phyloP scores from a whole-genome alignment of 2,329 filamentous ascomycete species.

The Chaetomium olivaceum region DNA sequence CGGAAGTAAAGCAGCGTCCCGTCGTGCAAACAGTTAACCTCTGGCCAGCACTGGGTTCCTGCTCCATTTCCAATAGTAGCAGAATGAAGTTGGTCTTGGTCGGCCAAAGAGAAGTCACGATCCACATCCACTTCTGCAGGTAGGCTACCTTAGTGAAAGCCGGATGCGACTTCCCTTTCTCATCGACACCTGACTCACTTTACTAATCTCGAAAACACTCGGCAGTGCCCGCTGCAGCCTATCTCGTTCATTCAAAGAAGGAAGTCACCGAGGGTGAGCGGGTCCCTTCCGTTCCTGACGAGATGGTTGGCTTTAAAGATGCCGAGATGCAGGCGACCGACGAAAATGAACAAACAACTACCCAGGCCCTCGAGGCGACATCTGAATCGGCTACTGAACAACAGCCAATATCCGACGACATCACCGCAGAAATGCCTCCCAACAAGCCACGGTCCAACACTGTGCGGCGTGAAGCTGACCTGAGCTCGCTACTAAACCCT shows the following conservation, averaged over 20 bases:
- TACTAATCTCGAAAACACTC: not conserved
- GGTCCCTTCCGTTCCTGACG: slow-evolving; percentile 14
- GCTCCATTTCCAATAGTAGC: slow-evolving; percentile 5
- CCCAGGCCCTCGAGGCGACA: not conserved
- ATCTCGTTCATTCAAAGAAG: slow-evolving; percentile 1
- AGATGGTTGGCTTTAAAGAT: slow-evolving; percentile 16
- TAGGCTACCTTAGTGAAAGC: not conserved
- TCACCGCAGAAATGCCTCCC: slow-evolving; percentile 42
- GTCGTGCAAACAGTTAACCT: slow-evolving; percentile 18
- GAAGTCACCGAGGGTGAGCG: slow-evolving; percentile 7
- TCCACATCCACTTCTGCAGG: slow-evolving; percentile 3
- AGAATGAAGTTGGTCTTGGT: slow-evolving; percentile 7
- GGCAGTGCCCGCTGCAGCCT: not conserved
- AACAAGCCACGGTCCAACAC: slow-evolving; percentile 38
- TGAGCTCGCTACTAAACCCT: slow-evolving; percentile 51
- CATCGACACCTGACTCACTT: not conserved
- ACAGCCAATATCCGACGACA: slow-evolving; percentile 15
- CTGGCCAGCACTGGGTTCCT: not conserved
- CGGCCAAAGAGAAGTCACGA: slow-evolving; percentile 13
- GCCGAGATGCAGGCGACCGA: not conserved
- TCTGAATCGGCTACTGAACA: slow-evolving; percentile 4
- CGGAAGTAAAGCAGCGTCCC: slow-evolving; percentile 14
- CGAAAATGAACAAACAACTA: slow-evolving; percentile 6
- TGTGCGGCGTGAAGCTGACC: slow-evolving; percentile 50
- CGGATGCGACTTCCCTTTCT: slow-evolving; percentile 14